These are phyloP conservation scores for Penicillium expansum DNA, from an alignment of 2,329 filamentous ascomycete species.

Conservation along the genomic window DNA sequence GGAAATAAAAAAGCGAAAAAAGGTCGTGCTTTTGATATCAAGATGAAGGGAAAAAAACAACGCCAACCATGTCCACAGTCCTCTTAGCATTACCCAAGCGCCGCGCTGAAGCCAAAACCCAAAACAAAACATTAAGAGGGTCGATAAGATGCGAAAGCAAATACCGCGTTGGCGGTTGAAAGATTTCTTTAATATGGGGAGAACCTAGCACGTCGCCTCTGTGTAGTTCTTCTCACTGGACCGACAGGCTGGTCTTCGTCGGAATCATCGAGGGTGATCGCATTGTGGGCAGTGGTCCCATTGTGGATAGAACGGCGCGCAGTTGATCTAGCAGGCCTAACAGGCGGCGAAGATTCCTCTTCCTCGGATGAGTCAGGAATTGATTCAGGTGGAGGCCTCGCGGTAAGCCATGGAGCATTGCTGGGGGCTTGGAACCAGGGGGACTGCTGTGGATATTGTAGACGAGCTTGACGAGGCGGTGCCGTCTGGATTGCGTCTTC, in stretches of 20 bases:
- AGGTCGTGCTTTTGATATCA: slow-evolving; percentile 3
- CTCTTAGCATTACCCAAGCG: slow-evolving; percentile 19
- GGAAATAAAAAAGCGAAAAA: background rate
- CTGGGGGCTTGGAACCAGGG: background rate
- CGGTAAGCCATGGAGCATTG: slow-evolving; percentile 3
- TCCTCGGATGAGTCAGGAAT: slow-evolving; percentile 2
- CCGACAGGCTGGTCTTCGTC: slow-evolving; percentile 27
- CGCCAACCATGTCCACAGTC: slow-evolving; percentile 4
- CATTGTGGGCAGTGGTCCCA: slow-evolving; percentile 13
- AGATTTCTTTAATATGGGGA: slow-evolving; percentile 21
- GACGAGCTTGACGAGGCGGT: background rate
- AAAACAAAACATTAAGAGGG: slow-evolving; percentile 8
- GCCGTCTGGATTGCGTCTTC: background rate
- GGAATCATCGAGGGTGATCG: slow-evolving; percentile 24
- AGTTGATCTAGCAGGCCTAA: background rate
- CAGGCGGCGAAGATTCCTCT: slow-evolving; percentile 9
- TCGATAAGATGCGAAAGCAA: background rate
- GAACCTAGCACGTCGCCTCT: slow-evolving; percentile 18
- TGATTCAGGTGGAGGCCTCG: background rate
- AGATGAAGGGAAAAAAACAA: slow-evolving; percentile 9
- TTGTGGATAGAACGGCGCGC: background rate
- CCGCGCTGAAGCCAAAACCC: slow-evolving; percentile 18
- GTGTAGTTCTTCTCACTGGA: slow-evolving; percentile 20
- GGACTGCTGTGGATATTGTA: background rate
- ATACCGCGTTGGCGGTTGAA: background rate